Percentiles rank a stretch among this genome's conserved stretches.
phyloP scores from a whole-genome alignment of 208 protist species.

The Trypanosoma platydactyli region DNA sequence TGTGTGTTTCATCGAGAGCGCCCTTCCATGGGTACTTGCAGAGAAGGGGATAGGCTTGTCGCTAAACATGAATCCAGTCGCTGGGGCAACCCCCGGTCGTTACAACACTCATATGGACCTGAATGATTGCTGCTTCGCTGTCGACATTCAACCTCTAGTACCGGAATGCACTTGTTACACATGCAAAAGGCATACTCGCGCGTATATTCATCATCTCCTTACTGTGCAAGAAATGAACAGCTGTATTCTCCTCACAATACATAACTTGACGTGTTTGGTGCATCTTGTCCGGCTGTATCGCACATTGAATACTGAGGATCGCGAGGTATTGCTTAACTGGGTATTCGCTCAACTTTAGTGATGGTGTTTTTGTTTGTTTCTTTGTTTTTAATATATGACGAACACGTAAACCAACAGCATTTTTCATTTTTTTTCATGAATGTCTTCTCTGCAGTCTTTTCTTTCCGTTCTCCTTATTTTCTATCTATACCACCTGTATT shows the following conservation, averaged over 20 bases:
- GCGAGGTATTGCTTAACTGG: conserved; percentile 31
- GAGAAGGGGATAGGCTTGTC: conserved; percentile 69
- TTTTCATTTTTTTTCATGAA: too few species aligned
- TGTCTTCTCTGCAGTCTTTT: neutral
- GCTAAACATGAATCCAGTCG: conserved; percentile 22
- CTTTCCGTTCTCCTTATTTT: conserved; percentile 2
- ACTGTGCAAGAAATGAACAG: conserved; percentile 92
- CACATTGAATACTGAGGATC: conserved; percentile 15
- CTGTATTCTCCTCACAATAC: conserved; percentile 73
- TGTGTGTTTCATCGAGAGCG: conserved; percentile 65
- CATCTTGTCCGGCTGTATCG: conserved; percentile 38
- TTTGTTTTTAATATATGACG: too few species aligned
- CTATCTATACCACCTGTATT: neutral
- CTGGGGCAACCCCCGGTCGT: neutral
- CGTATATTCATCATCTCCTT: conserved; percentile 88
- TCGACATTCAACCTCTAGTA: conserved; percentile 62
- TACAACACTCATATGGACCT: conserved; percentile 62
- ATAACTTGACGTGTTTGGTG: conserved; percentile 66
- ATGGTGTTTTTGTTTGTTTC: conserved; percentile 1
- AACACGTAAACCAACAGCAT: too few species aligned
- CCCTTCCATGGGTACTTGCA: conserved; percentile 72
- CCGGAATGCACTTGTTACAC: conserved; percentile 71
- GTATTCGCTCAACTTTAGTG: conserved; percentile 32
- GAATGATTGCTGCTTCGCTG: conserved; percentile 60
- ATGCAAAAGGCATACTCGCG: conserved; percentile 70